Evolutionary conservation across 2,329 filamentous ascomycete genomes (phyloP).

Genomic region (Tympanopsis confertula): DNA sequence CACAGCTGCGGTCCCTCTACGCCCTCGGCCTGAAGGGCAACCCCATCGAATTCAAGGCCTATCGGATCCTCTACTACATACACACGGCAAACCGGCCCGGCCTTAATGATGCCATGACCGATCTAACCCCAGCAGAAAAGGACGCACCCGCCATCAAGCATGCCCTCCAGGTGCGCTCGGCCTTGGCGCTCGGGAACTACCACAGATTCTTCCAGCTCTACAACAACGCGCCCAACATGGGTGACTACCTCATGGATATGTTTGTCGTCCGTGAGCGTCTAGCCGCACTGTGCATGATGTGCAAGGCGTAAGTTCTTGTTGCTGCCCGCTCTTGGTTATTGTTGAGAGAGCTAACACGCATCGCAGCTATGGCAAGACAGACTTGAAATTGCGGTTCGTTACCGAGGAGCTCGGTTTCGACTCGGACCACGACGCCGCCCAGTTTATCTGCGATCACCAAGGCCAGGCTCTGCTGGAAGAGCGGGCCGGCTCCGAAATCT

Average conservation of each 20-base stretch:
- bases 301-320: constrained; percentile 67
- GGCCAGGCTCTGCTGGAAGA: constrained; percentile 69
- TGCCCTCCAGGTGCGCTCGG: constrained; percentile 80
- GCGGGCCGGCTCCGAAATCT: constrained; percentile 54
- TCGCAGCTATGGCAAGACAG: constrained; percentile 27
- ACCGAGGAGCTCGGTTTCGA: constrained; percentile 95
- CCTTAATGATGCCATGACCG: constrained; percentile 94
- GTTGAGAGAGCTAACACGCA: too few species aligned
- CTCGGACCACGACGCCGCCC: constrained; percentile 76
- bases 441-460: constrained; percentile 76
- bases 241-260: constrained; percentile 97
- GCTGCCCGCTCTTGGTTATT: neutral
- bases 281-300: constrained; percentile 79
- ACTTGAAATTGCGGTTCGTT: constrained; percentile 79
- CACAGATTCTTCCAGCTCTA: constrained; percentile 97
- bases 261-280: constrained; percentile 91
- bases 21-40: constrained; percentile 77
- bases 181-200: constrained; percentile 87
- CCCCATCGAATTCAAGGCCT: constrained; percentile 92
- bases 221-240: constrained; percentile 89
- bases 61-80: constrained; percentile 99
- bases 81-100: constrained; percentile 96
- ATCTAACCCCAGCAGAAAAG: constrained; percentile 98
- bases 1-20: constrained; percentile 87
- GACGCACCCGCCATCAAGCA: constrained; percentile 74